Conservation (phyloP, 306 rosid genomes). For the Amphicarpaea edgeworthii region DNA sequence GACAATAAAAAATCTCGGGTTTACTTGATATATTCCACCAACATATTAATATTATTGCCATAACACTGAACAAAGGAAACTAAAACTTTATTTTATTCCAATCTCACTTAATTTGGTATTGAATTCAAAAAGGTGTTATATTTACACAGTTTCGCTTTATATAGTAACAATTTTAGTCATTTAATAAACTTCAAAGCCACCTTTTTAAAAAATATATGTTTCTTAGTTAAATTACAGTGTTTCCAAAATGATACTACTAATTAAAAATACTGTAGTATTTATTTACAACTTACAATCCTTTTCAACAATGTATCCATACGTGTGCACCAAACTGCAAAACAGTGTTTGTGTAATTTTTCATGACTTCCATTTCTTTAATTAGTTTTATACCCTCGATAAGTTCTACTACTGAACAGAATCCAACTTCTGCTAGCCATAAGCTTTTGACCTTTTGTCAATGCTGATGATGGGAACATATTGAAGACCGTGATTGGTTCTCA, state of each 20-base stretch:
- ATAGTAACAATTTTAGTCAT: not conserved
- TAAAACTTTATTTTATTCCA: not conserved
- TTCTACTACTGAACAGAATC: not conserved
- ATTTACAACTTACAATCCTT: not conserved
- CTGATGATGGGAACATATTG: slow-evolving; percentile 20
- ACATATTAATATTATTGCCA: not conserved
- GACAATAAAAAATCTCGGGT: not conserved
- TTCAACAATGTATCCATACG: not conserved
- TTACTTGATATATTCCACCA: not conserved
- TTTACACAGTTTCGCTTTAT: not conserved
- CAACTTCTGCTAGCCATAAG: slow-evolving; percentile 14
- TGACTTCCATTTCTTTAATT: not conserved
- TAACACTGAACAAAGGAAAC: slow-evolving; percentile 25
- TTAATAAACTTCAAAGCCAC: slow-evolving; percentile 16
- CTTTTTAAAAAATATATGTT: not conserved
- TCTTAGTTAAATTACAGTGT: not conserved
- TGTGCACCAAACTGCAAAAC: not conserved
- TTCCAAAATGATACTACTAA: slow-evolving; percentile 1
- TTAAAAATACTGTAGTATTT: not conserved
- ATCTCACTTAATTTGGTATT: not conserved
- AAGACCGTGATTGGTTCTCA: slow-evolving; percentile 18
- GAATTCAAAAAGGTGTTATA: not conserved
- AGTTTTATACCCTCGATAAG: not conserved
- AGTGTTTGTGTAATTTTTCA: not conserved
- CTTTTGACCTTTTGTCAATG: not conserved